Percentiles rank a stretch among this genome's conserved stretches.
Evolutionary conservation across 2,329 filamentous ascomycete species (phyloP).

Genomic region (Diaporthe capsici): DNA sequence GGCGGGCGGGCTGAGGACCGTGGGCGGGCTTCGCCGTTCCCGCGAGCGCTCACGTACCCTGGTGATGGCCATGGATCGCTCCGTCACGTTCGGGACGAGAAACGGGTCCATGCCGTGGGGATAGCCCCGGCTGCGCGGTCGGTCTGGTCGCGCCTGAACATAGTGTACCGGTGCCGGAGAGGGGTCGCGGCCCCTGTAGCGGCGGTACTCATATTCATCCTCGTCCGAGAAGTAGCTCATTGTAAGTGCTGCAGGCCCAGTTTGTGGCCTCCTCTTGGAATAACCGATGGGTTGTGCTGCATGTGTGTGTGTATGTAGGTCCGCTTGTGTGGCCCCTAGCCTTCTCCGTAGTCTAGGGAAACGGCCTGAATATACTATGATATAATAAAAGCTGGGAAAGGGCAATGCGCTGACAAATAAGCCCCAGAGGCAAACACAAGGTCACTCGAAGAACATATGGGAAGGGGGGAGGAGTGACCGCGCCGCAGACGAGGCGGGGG

Average conservation of each 20-base stretch:
- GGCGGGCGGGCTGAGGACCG: slow-evolving; percentile 48
- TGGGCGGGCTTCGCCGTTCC: slow-evolving; percentile 61
- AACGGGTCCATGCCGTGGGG: slow-evolving; percentile 57
- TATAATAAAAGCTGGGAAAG: neutral
- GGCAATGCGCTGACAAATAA: slow-evolving; percentile 25
- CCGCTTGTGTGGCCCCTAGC: slow-evolving; percentile 9
- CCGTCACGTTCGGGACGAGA: slow-evolving; percentile 54
- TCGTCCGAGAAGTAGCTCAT: slow-evolving; percentile 64
- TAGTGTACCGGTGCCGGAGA: slow-evolving; percentile 61
- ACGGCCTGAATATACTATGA: neutral
- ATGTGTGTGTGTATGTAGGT: neutral
- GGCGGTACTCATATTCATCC: slow-evolving; percentile 68
- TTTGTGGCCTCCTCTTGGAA: neutral
- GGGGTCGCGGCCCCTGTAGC: slow-evolving; percentile 57
- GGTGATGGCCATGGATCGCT: slow-evolving; percentile 61
- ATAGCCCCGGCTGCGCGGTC: slow-evolving; percentile 56
- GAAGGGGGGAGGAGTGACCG: slow-evolving; percentile 9
- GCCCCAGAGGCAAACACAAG: neutral
- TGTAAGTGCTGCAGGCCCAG: neutral
- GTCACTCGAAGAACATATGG: slow-evolving; percentile 5
- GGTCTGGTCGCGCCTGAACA: slow-evolving; percentile 57
- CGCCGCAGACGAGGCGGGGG: slow-evolving; percentile 37
- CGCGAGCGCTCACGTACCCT: slow-evolving; percentile 60
- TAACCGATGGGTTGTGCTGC: neutral
- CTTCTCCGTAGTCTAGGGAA: neutral